A percentile compares a stretch with the other conserved stretches of the same genome.
These are phyloP conservation scores for Luzula sylvatica DNA, from an alignment of 176 grass and related monocot genomes.

Conservation along the genomic window DNA sequence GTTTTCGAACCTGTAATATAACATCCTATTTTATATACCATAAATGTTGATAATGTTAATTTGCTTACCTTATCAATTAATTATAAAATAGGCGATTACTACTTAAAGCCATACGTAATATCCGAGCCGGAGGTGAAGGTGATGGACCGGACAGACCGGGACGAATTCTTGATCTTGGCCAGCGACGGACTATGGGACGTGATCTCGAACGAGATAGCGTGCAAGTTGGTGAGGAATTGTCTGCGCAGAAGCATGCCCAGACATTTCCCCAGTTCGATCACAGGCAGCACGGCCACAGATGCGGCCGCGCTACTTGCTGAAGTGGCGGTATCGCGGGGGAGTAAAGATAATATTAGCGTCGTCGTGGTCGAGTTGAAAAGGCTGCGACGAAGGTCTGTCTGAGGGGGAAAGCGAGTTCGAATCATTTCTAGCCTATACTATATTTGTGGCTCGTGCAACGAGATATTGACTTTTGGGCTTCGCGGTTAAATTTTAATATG, in stretches of 20 bases:
- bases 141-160: constrained; percentile 29
- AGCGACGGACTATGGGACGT: constrained; percentile 89
- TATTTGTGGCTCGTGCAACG: too few species aligned
- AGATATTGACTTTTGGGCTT: too few species aligned
- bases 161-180: constrained; percentile 80
- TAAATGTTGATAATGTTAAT: too few species aligned
- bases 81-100: constrained; percentile 58
- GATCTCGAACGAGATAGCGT: constrained; percentile 44
- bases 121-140: constrained; percentile 62
- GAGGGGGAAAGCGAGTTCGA: not conserved
- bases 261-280: constrained; percentile 26
- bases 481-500: too few species aligned
- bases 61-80: not conserved
- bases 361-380: constrained; percentile 54
- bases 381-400: constrained; percentile 9
- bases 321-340: constrained; percentile 49
- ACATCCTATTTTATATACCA: too few species aligned
- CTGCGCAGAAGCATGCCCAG: constrained; percentile 32
- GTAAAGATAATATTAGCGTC: constrained; percentile 72
- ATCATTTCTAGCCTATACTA: too few species aligned
- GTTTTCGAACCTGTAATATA: too few species aligned
- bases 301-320: constrained; percentile 50
- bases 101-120: constrained; percentile 68
- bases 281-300: constrained; percentile 38
- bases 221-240: constrained; percentile 61